phyloP scores from a whole-genome alignment of 2,329 filamentous ascomycete species.

The Cercospora brassicicola region DNA sequence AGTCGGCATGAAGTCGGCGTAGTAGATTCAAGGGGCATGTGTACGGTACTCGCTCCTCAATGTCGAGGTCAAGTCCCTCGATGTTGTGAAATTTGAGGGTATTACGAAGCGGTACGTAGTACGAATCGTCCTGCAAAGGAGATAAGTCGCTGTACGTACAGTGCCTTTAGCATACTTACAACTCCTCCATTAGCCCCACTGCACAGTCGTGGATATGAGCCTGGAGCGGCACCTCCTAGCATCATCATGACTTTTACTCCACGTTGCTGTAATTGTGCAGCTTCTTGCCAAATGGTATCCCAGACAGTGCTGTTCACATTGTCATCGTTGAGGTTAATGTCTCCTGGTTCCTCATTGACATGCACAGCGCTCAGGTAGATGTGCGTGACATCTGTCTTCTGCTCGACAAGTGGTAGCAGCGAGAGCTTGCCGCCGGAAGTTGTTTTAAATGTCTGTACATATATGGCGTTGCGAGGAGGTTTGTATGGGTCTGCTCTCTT shows the following conservation, averaged over 20 bases:
- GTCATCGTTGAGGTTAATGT: constrained; percentile 35
- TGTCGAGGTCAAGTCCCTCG: constrained; percentile 37
- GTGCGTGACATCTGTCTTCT: constrained; percentile 34
- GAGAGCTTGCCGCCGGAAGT: constrained; percentile 30
- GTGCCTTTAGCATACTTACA: constrained; percentile 11
- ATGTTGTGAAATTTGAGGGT: constrained; percentile 32
- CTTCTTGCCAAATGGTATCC: constrained; percentile 32
- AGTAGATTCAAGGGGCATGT: constrained; percentile 32
- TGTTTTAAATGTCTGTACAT: constrained; percentile 34
- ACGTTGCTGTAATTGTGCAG: constrained; percentile 27
- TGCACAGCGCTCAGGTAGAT: constrained; percentile 35
- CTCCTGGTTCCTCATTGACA: constrained; percentile 31
- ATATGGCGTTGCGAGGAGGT: constrained; percentile 27
- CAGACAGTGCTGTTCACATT: constrained; percentile 27
- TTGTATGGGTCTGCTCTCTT: constrained; percentile 23
- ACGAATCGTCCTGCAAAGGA: constrained; percentile 25
- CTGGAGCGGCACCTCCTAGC: constrained; percentile 36
- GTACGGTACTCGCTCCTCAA: constrained; percentile 34
- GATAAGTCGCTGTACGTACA: neutral
- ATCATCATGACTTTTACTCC: constrained; percentile 39
- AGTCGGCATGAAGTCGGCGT: constrained; percentile 31
- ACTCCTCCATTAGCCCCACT: constrained; percentile 23
- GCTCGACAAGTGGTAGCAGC: constrained; percentile 30
- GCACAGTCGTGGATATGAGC: constrained; percentile 33
- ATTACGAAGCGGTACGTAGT: constrained; percentile 33